Conservation (phyloP, 306 rosid species). For the Alnus rubra region DNA sequence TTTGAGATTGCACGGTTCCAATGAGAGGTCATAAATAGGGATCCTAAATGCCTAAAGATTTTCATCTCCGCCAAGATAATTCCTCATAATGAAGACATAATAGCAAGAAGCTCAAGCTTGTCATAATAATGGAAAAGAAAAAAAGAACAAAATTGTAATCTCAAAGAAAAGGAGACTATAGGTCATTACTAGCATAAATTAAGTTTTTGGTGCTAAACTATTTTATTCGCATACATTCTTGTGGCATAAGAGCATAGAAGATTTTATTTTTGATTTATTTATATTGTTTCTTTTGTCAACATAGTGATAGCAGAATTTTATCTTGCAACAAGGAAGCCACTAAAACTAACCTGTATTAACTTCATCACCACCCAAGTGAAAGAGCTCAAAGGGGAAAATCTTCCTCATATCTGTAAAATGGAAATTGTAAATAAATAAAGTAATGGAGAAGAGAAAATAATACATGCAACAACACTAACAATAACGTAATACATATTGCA, state of each 20-base stretch:
- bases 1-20: background rate
- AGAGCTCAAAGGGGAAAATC: constrained; percentile 91
- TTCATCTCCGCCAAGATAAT: background rate
- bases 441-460: constrained; percentile 11
- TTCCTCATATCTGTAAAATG: constrained; percentile 77
- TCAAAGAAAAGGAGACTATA: background rate
- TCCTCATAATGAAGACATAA: background rate
- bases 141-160: background rate
- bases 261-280: constrained; percentile 16
- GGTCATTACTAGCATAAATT: constrained; percentile 11
- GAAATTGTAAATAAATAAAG: constrained; percentile 4
- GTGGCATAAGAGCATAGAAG: background rate
- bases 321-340: constrained; percentile 28
- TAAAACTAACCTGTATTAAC: constrained; percentile 82
- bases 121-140: background rate
- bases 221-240: background rate
- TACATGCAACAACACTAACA: background rate
- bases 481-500: background rate
- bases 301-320: constrained; percentile 11
- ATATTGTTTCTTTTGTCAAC: constrained; percentile 7
- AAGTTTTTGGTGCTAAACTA: background rate
- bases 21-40: background rate
- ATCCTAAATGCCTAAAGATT: background rate
- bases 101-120: background rate
- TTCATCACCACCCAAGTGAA: constrained; percentile 99